phyloP scores from a whole-genome alignment of 495 filamentous ascomycete genomes.

The Halenospora varia region DNA sequence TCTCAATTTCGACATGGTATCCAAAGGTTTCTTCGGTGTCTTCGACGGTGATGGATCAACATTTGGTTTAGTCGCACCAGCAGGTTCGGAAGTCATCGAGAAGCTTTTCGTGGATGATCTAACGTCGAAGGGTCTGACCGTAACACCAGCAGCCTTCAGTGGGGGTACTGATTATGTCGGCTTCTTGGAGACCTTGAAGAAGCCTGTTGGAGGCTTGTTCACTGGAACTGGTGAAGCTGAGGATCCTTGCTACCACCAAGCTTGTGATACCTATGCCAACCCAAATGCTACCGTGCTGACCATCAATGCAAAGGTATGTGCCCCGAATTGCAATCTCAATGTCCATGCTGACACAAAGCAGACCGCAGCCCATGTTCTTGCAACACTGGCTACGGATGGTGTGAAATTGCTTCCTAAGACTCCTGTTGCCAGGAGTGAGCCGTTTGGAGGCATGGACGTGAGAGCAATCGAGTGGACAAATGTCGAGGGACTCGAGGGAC shows the following conservation, averaged over 20 bases:
- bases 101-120: slow-evolving; percentile 33
- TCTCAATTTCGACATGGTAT: slow-evolving; percentile 46
- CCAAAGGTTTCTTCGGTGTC: slow-evolving; percentile 34
- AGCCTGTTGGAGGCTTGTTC: slow-evolving; percentile 38
- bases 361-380: slow-evolving; percentile 40
- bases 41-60: slow-evolving; percentile 37
- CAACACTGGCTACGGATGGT: slow-evolving; percentile 33
- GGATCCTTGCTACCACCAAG: slow-evolving; percentile 43
- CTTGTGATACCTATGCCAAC: slow-evolving; percentile 38
- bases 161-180: slow-evolving; percentile 40
- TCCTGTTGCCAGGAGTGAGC: slow-evolving; percentile 5
- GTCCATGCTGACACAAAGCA: slow-evolving; percentile 5
- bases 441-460: background rate
- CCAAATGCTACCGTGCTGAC: slow-evolving; percentile 36
- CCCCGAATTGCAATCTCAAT: background rate
- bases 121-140: slow-evolving; percentile 26
- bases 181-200: slow-evolving; percentile 32
- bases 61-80: slow-evolving; percentile 27
- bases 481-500: background rate
- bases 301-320: slow-evolving; percentile 31
- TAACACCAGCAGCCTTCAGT: slow-evolving; percentile 32
- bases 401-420: slow-evolving; percentile 36
- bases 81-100: slow-evolving; percentile 30
- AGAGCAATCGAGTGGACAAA: background rate
- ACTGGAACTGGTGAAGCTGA: slow-evolving; percentile 37